A percentile compares a stretch with the other conserved stretches of the same genome.
Evolutionary conservation across 2,329 filamentous ascomycete species (phyloP).

Genomic region (Monilinia polystroma): DNA sequence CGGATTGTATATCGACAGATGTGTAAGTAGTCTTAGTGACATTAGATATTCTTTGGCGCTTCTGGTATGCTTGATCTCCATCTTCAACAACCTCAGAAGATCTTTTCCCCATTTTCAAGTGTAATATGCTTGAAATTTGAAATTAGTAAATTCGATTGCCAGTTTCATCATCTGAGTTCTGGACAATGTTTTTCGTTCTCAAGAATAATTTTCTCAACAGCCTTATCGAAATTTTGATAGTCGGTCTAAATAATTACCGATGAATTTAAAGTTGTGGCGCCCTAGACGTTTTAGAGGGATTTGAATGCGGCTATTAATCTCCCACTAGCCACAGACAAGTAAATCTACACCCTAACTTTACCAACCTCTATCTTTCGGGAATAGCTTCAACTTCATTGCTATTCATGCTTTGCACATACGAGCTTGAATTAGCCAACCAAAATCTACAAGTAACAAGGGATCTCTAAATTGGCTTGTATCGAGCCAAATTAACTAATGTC

Average conservation of each 20-base stretch:
- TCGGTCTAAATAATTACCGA: slow-evolving; percentile 14
- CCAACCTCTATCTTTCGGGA: background rate
- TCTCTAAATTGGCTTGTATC: slow-evolving; percentile 4
- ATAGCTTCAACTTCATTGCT: slow-evolving; percentile 4
- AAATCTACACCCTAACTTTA: slow-evolving; percentile 15
- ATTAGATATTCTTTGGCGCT: slow-evolving; percentile 43
- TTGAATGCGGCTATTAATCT: background rate
- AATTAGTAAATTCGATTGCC: background rate
- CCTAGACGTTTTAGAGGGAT: background rate
- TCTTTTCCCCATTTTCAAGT: slow-evolving; percentile 38
- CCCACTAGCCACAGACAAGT: background rate
- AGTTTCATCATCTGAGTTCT: slow-evolving; percentile 6
- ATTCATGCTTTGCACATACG: slow-evolving; percentile 2
- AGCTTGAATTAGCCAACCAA: slow-evolving; percentile 26
- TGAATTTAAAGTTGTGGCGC: slow-evolving; percentile 9
- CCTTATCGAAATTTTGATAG: slow-evolving; percentile 24
- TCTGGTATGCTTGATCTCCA: slow-evolving; percentile 39
- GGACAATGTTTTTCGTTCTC: slow-evolving; percentile 8
- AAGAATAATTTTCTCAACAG: slow-evolving; percentile 23
- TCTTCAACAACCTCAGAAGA: slow-evolving; percentile 34
- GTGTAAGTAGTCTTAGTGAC: slow-evolving; percentile 45
- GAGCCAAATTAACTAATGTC: slow-evolving; percentile 27
- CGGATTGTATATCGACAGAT: slow-evolving; percentile 58
- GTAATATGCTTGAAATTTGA: background rate
- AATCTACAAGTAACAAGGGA: slow-evolving; percentile 24